These are phyloP conservation scores for Erythrophleum fordii DNA, from an alignment of 306 rosid species.

Conservation along the genomic window DNA sequence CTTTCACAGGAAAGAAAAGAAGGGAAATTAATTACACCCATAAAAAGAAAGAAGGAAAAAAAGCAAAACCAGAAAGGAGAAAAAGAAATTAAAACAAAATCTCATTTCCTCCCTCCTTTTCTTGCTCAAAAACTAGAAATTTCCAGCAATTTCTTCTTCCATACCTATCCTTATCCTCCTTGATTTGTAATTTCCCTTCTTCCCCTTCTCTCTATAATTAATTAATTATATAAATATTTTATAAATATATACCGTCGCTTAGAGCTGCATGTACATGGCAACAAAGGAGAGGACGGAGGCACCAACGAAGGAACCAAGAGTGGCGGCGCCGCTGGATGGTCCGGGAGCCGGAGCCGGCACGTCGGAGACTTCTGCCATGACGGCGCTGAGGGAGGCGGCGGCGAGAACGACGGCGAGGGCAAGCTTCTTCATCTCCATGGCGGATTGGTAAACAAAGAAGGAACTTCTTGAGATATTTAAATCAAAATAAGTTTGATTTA, in stretches of 20 bases:
- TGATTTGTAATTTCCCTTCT: neutral
- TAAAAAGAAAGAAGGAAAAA: neutral
- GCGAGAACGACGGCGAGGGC: constrained; percentile 49
- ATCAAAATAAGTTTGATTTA: neutral
- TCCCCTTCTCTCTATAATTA: neutral
- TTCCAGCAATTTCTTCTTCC: neutral
- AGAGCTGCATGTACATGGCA: constrained; percentile 46
- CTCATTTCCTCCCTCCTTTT: neutral
- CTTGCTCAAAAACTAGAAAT: neutral
- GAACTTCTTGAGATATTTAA: neutral
- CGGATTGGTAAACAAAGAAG: neutral
- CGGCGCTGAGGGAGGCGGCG: constrained; percentile 48
- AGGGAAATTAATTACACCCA: neutral
- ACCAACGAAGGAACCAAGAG: constrained; percentile 26
- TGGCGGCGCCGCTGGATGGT: constrained; percentile 16
- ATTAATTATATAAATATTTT: neutral
- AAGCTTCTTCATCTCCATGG: constrained; percentile 63
- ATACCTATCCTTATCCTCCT: neutral
- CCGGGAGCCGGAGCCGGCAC: constrained; percentile 36
- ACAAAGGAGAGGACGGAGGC: constrained; percentile 52
- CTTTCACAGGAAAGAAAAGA: neutral
- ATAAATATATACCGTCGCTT: neutral
- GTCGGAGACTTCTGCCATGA: constrained; percentile 25
- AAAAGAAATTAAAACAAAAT: neutral
- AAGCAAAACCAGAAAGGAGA: neutral